phyloP scores from a whole-genome alignment of 2,329 filamentous ascomycete species.

The Bertia moriformis region DNA sequence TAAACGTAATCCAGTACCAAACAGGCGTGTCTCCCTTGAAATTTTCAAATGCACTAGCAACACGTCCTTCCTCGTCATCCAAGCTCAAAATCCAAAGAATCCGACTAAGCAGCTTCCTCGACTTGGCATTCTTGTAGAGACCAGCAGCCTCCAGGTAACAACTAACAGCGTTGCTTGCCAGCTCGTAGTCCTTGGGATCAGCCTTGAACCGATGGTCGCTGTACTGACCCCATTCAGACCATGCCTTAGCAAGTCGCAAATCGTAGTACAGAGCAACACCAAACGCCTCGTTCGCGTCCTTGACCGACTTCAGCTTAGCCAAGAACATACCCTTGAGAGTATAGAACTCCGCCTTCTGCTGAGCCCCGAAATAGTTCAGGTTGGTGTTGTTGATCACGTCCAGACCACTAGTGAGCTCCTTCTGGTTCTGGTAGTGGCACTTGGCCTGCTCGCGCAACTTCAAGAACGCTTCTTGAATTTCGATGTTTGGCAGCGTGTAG shows the following conservation, averaged over 20 bases:
- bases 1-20: slow-evolving; percentile 99
- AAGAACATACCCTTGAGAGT: slow-evolving; percentile 99
- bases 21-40: slow-evolving; percentile 95
- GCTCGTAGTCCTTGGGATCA: slow-evolving; percentile 65
- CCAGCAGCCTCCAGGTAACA: slow-evolving; percentile 93
- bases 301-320: slow-evolving; percentile 78
- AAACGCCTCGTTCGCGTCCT: slow-evolving; percentile 85
- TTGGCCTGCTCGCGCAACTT: slow-evolving; percentile 98
- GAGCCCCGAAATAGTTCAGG: slow-evolving; percentile 88
- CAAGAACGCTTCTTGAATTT: slow-evolving; percentile 97
- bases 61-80: slow-evolving; percentile 71
- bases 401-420: slow-evolving; percentile 78
- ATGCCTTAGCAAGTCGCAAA: slow-evolving; percentile 86
- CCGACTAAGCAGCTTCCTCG: slow-evolving; percentile 78
- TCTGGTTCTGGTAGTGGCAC: slow-evolving; percentile 92
- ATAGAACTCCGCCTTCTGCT: slow-evolving; percentile 98
- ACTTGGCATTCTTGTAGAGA: slow-evolving; percentile 94
- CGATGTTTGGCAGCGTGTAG: slow-evolving; percentile 96
- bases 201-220: slow-evolving; percentile 94
- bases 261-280: slow-evolving; percentile 93
- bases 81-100: slow-evolving; percentile 92
- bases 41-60: slow-evolving; percentile 78
- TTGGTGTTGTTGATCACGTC: slow-evolving; percentile 99
- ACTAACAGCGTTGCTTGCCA: slow-evolving; percentile 80
- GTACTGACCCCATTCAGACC: slow-evolving; percentile 98